Percentiles rank a stretch among this genome's conserved stretches.
Conservation (phyloP, 306 rosid species). For the Acacia melanoxylon region DNA sequence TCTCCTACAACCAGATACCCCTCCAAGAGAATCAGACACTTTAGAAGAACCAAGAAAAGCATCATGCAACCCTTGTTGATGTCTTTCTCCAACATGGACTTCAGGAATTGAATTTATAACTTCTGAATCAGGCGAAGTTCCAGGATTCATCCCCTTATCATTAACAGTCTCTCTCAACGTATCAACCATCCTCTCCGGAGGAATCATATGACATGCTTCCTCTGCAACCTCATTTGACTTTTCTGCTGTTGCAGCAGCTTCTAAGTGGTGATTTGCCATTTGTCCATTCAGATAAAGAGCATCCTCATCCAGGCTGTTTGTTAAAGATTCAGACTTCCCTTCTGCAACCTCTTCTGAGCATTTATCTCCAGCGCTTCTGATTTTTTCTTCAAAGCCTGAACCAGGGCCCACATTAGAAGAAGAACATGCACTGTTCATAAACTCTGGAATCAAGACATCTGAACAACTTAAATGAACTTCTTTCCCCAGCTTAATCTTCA, state of each 20-base stretch:
- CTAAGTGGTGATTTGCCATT: constrained; percentile 48
- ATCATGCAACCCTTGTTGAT: constrained; percentile 48
- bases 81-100: constrained; percentile 55
- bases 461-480: constrained; percentile 49
- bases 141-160: constrained; percentile 69
- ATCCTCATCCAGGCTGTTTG: constrained; percentile 42
- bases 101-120: constrained; percentile 76
- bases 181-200: constrained; percentile 47
- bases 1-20: constrained; percentile 40
- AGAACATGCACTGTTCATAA: constrained; percentile 45
- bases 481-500: constrained; percentile 84
- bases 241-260: constrained; percentile 38
- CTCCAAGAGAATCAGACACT: constrained; percentile 49
- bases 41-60: constrained; percentile 49
- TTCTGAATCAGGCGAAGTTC: constrained; percentile 99
- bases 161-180: constrained; percentile 52
- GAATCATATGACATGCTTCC: constrained; percentile 39
- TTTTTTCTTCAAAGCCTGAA: constrained; percentile 43
- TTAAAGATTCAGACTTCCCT: constrained; percentile 38
- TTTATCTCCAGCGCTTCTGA: constrained; percentile 39
- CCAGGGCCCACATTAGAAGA: constrained; percentile 36
- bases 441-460: constrained; percentile 52
- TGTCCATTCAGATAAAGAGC: constrained; percentile 47
- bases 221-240: constrained; percentile 48
- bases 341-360: constrained; percentile 36